Base-by-base conservation (phyloP, 768 basidiomycete species). In the Dendrothele bispora region DNA sequence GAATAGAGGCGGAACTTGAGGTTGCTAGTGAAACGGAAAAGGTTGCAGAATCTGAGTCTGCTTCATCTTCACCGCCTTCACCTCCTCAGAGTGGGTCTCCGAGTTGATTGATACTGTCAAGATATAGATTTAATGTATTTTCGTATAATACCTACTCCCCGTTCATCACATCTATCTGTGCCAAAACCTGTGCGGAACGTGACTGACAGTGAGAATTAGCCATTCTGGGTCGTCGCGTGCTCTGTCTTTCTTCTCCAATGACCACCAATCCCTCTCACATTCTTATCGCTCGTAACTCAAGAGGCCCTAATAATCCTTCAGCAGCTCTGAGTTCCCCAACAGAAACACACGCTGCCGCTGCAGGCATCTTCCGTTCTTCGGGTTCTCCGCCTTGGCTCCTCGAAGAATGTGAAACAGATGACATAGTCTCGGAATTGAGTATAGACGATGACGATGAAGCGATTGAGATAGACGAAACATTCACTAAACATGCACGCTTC, bases 331-430 rank as follows among this genome's bases (percentile, higher is more conserved):
- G 87, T 57, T 88, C 86, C 5, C 90, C 88, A 4, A 91, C 86
- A 27, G 90, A 93, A 64, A 92, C 91, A 1, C 90, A 91, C 64
- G 90, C 90, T 1, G 89, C 91, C 1, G 90, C 90, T 1, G 76
- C 88, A 25, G 90, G 90, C 35, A 84, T 91, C 50, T 91, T 92
- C 62, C 77, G 89, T 35, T 85, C 88, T 2, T 82, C 91, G 15
- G 84, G 83, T 46, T 88, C 88, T 1, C 86, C 88, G 0, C 83
- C 86, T 4, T 89, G 86, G 85, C 70, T 82, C n/a, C 73, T 88
- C 22, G 86, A 90, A 56, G 89, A 87, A 56, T 78, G 77, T 56
- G 88, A 88, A 60, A 73, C 70, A 5, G 83, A 88, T 54, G 87
- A 86, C 39, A 72, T 82, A 40, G 78, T 81, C 39, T 83, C 86